These are phyloP conservation scores for Aristolochia californica DNA, from an alignment of 164 flowering plant genomes.

Conservation along the genomic window DNA sequence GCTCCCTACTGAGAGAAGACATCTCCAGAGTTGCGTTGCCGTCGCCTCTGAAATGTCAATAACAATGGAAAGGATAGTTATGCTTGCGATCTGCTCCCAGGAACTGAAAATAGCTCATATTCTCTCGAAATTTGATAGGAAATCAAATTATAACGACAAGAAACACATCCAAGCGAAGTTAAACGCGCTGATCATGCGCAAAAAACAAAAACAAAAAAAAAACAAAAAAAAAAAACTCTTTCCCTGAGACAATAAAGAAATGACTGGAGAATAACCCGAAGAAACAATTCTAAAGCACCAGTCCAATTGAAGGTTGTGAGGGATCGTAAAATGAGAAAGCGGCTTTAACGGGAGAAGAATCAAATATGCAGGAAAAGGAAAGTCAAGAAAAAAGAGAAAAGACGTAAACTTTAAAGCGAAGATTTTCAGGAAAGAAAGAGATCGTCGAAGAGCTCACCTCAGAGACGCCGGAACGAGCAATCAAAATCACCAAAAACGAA, in stretches of 20 bases:
- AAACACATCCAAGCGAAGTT: too few species aligned
- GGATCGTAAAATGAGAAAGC: conserved; percentile 3
- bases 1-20: conserved; percentile 31
- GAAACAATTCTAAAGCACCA: neutral
- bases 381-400: conserved; percentile 1
- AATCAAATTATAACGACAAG: too few species aligned
- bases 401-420: conserved; percentile 4
- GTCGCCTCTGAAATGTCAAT: neutral
- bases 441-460: conserved; percentile 1
- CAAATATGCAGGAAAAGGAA: conserved; percentile 8
- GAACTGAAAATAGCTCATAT: too few species aligned
- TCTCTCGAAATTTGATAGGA: too few species aligned
- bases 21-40: conserved; percentile 5
- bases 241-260: neutral
- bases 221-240: too few species aligned
- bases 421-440: conserved; percentile 1
- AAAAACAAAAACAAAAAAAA: too few species aligned
- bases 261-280: neutral
- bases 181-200: too few species aligned
- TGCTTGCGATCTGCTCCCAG: too few species aligned
- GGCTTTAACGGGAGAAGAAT: conserved; percentile 4
- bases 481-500: neutral
- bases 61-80: too few species aligned
- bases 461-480: neutral
- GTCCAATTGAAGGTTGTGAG: conserved; percentile 11